These are phyloP conservation scores for Neocucurbitaria cava DNA, from an alignment of 2,329 filamentous ascomycete species.

Conservation along the genomic window DNA sequence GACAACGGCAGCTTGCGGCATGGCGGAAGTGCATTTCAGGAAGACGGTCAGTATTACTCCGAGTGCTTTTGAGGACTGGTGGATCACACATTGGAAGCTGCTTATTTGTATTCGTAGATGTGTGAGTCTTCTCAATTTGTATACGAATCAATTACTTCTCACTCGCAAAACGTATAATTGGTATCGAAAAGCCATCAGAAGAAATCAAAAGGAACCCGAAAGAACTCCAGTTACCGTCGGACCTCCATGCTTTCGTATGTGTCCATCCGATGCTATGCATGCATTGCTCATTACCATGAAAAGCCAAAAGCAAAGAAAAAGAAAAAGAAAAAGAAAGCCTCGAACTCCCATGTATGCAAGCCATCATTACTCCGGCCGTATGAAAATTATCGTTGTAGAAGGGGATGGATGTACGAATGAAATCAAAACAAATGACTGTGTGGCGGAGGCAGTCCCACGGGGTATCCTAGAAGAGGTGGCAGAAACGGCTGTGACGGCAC, in stretches of 20 bases:
- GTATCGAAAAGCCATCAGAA: not conserved
- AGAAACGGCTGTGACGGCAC: constrained; percentile 16
- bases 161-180: not conserved
- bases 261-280: constrained; percentile 14
- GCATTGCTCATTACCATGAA: constrained; percentile 8
- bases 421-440: constrained; percentile 18
- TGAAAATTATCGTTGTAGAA: constrained; percentile 1
- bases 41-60: no score
- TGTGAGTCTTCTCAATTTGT: not conserved
- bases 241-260: not conserved
- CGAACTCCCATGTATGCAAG: constrained; percentile 18
- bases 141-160: not conserved
- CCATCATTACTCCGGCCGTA: constrained; percentile 13
- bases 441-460: constrained; percentile 12
- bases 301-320: not conserved
- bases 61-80: no score
- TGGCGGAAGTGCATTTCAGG: constrained; percentile 8
- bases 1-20: constrained; percentile 14
- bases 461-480: constrained; percentile 13
- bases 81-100: not conserved
- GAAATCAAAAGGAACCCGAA: no score
- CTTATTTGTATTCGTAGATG: not conserved
- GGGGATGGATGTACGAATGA: constrained; percentile 8
- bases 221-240: not conserved
- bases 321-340: not conserved